These are phyloP conservation scores for Pestalotiopsis sp. DNA, from an alignment of 2,329 filamentous ascomycete genomes.

Conservation along the genomic window DNA sequence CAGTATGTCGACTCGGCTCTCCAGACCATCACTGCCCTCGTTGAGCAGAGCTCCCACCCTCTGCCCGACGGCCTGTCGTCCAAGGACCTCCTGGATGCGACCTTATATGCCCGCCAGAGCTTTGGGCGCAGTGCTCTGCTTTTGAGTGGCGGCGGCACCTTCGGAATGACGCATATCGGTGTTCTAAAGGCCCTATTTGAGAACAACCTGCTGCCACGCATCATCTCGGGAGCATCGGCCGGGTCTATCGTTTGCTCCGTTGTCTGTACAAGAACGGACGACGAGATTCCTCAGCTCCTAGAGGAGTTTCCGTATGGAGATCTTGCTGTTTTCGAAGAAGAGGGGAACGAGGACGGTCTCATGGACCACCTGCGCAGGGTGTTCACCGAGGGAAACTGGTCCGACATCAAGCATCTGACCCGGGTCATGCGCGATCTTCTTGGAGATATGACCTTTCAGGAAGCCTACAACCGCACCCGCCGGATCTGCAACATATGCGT, in stretches of 20 bases:
- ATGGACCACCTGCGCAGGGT: slow-evolving; percentile 72
- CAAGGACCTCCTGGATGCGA: slow-evolving; percentile 64
- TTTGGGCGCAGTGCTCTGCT: slow-evolving; percentile 85
- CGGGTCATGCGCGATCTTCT: slow-evolving; percentile 80
- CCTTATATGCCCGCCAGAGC: slow-evolving; percentile 74
- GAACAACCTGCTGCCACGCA: slow-evolving; percentile 74
- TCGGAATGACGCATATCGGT: slow-evolving; percentile 91
- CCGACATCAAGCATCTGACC: slow-evolving; percentile 81
- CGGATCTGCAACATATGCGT: slow-evolving; percentile 94
- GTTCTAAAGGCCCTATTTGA: slow-evolving; percentile 83
- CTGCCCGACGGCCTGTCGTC: slow-evolving; percentile 59
- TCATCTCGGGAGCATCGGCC: slow-evolving; percentile 86
- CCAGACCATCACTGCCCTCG: slow-evolving; percentile 71
- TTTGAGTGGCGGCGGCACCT: slow-evolving; percentile 83
- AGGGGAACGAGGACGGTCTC: slow-evolving; percentile 60
- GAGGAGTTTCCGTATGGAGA: slow-evolving; percentile 78
- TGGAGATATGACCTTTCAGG: slow-evolving; percentile 91
- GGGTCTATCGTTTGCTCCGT: slow-evolving; percentile 86
- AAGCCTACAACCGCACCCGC: slow-evolving; percentile 92
- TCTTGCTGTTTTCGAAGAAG: slow-evolving; percentile 75
- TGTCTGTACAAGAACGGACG: slow-evolving; percentile 76
- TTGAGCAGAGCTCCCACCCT: slow-evolving; percentile 59
- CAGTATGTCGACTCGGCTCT: slow-evolving; percentile 81
- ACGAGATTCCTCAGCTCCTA: slow-evolving; percentile 73
- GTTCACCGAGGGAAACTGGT: slow-evolving; percentile 80